Evolutionary conservation across 2,329 filamentous ascomycete species (phyloP), one percentile per base, ranked within the genome.

Genomic region (Fusarium citri): DNA sequence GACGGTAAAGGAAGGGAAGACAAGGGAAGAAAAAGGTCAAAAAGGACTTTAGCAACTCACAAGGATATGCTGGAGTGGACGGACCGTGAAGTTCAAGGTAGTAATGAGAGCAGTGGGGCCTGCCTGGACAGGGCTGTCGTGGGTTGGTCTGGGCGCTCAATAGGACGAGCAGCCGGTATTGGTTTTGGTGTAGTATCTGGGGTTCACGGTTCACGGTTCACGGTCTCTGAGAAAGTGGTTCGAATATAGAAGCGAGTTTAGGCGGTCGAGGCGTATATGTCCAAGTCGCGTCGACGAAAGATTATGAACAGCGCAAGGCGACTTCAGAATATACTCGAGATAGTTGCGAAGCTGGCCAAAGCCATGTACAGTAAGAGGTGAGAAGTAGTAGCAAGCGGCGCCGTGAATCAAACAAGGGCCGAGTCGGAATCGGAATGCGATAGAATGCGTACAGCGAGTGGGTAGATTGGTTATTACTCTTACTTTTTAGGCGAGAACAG

Each of bases 41-140:
- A 71, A 72, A 68, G 64, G 58, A 59, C 59, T 57, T 63, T 28
- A 53, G 62, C 61, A 51, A 70, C 73, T 70, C 66, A 76, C 73
- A 53, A 53, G 49, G 49, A 53, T 53, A 16, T 25, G 49, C 62
- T 72, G 67, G 64, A 72, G 60, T 72, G 67, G 66, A 72, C 68
- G 64, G 66, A 74, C 59, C 71, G 62, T 69, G 66, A 61, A 66
- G 64, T 67, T 61, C 63, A 66, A 60, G 63, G 55, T 66, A 67
- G 63, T 67, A 74, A 72, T 74, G 69, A 69, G 71, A 68, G 64
- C 49, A 56, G 74, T 74, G 74, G 74, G 68, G 72, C 72, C 55
- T 55, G 51, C 58, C 58, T 64, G 71, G 71, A 72, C 73, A 74
- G 70, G 73, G 72, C 71, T 72, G 68, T 64, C 64, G 71, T 74